These are phyloP conservation scores for Fusarium xylarioides DNA, from an alignment of 2,329 filamentous ascomycete genomes.

Conservation along the genomic window DNA sequence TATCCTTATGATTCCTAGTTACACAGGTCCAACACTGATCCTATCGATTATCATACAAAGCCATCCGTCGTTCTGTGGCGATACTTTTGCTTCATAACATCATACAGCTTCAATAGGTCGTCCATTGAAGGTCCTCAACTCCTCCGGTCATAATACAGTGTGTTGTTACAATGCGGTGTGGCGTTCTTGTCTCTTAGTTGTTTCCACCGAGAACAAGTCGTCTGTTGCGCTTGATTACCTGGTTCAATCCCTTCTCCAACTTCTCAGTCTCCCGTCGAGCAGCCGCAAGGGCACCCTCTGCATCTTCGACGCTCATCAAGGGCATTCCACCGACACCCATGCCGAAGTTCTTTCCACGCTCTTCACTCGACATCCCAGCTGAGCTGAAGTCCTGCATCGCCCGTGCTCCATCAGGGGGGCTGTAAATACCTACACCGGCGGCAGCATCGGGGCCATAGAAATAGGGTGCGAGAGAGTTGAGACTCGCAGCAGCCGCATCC, in stretches of 20 bases:
- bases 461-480: conserved; percentile 65
- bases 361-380: conserved; percentile 41
- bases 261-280: conserved; percentile 69
- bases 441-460: conserved; percentile 61
- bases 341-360: conserved; percentile 44
- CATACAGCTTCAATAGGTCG: conserved; percentile 3
- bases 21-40: neutral
- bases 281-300: conserved; percentile 63
- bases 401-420: conserved; percentile 49
- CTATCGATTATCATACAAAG: conserved; percentile 13
- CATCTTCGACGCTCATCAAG: conserved; percentile 70
- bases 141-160: neutral
- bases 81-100: neutral
- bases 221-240: conserved; percentile 68
- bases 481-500: conserved; percentile 59
- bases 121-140: neutral
- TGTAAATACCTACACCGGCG: conserved; percentile 56
- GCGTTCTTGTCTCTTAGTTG: conserved; percentile 23
- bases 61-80: neutral
- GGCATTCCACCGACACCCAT: conserved; percentile 56
- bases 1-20: neutral
- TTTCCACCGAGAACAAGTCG: conserved; percentile 57
- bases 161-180: neutral
- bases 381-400: conserved; percentile 49
- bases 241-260: conserved; percentile 69